Conservation (phyloP, 805 yeast species). For the Yamadazyma philogaea region DNA sequence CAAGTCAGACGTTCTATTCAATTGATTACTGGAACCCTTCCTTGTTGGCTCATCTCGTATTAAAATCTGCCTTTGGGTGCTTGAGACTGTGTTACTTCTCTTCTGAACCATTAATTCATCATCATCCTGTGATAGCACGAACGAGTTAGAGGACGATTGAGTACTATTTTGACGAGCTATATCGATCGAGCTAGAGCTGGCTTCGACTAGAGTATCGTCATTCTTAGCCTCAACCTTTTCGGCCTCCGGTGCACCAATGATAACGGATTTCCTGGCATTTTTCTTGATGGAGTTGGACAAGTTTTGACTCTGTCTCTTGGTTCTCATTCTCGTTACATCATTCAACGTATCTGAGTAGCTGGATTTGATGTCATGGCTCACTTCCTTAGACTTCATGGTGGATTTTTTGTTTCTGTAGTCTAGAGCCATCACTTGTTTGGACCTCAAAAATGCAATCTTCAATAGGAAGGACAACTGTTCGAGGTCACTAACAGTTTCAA, state of each 20-base stretch:
- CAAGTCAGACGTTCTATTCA: conserved; percentile 66
- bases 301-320: conserved; percentile 64
- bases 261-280: conserved; percentile 62
- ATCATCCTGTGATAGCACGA: conserved; percentile 22
- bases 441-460: conserved; percentile 79
- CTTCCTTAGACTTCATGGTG: conserved; percentile 1
- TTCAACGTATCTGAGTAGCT: conserved; percentile 35
- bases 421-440: conserved; percentile 55
- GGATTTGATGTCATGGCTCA: conserved; percentile 9
- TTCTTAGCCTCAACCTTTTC: conserved; percentile 31
- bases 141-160: conserved; percentile 28
- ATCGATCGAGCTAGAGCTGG: conserved; percentile 4
- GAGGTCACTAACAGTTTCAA: conserved; percentile 62
- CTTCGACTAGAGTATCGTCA: conserved; percentile 8
- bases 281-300: conserved; percentile 54
- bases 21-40: conserved; percentile 27
- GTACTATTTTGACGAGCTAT: conserved; percentile 18
- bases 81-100: conserved; percentile 13
- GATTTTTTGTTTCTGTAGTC: conserved; percentile 9
- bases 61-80: conserved; percentile 20
- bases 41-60: conserved; percentile 40
- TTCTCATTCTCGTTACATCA: conserved; percentile 73
- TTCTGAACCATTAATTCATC: conserved; percentile 22
- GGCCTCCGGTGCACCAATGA: conserved; percentile 61
- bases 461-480: conserved; percentile 72